phyloP scores from a whole-genome alignment of 2,329 filamentous ascomycete genomes.

The Truncatella angustata region DNA sequence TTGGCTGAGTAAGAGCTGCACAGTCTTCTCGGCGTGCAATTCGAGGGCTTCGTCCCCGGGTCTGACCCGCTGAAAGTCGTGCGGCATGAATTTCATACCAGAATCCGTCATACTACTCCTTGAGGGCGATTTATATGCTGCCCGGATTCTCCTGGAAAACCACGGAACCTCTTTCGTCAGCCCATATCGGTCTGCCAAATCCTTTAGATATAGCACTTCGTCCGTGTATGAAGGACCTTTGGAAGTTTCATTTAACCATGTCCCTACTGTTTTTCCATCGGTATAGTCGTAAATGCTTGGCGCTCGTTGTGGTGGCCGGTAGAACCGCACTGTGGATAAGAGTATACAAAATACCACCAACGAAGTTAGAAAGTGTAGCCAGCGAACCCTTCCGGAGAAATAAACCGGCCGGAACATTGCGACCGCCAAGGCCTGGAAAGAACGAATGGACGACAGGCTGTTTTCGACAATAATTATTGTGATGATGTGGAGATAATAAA shows the following conservation, averaged over 20 bases:
- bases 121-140: constrained; percentile 11
- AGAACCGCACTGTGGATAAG: constrained; percentile 12
- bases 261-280: constrained; percentile 21
- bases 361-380: constrained; percentile 12
- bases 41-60: constrained; percentile 17
- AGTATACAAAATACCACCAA: constrained; percentile 15
- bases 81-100: constrained; percentile 13
- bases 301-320: constrained; percentile 8
- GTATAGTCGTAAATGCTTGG: constrained; percentile 22
- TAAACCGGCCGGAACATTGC: constrained; percentile 16
- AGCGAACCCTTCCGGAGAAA: constrained; percentile 11
- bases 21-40: constrained; percentile 17
- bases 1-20: constrained; percentile 32
- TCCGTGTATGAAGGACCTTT: constrained; percentile 11
- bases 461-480: neutral
- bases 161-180: constrained; percentile 23
- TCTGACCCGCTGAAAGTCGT: constrained; percentile 15
- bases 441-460: neutral
- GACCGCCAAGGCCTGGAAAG: neutral
- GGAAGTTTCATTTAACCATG: constrained; percentile 17
- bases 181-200: constrained; percentile 21
- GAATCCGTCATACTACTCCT: constrained; percentile 22
- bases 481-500: neutral
- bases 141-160: constrained; percentile 19
- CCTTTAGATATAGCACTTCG: constrained; percentile 22